Conservation (phyloP, 225 moss, liverwort and hornwort species). For the Bryoerythrophyllum caledonicum region DNA sequence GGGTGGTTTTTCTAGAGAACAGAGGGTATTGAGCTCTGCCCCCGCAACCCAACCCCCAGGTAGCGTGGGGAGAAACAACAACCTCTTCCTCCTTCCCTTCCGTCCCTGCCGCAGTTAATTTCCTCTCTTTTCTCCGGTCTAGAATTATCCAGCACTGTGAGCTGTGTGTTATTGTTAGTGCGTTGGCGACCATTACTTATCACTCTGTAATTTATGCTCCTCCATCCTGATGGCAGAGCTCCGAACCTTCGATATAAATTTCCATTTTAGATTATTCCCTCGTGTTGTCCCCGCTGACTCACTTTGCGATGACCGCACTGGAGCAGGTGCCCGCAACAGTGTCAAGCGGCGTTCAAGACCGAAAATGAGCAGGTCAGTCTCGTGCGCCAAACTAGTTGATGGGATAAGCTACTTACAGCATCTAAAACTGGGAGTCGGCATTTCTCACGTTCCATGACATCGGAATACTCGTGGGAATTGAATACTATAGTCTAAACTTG, state of each 20-base stretch:
- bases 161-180: conserved; percentile 35
- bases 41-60: conserved; percentile 14
- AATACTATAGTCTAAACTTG: not conserved
- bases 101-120: conserved; percentile 26
- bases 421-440: not conserved
- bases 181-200: conserved; percentile 35
- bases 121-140: conserved; percentile 16
- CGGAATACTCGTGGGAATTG: not conserved
- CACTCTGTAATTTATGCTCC: conserved; percentile 53
- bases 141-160: conserved; percentile 32
- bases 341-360: not conserved
- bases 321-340: not conserved
- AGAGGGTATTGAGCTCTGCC: conserved; percentile 18
- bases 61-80: conserved; percentile 8
- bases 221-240: conserved; percentile 32
- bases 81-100: not conserved
- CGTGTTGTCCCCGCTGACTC: no score
- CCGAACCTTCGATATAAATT: conserved; percentile 31
- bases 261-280: conserved; percentile 17
- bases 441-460: not conserved
- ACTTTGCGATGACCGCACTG: no score
- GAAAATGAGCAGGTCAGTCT: not conserved
- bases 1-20: conserved; percentile 32
- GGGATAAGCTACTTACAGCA: not conserved
- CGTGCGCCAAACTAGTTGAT: not conserved